Percentiles rank a stretch among this genome's conserved stretches.
phyloP scores from a whole-genome alignment of 169 alveolate species.

The Cryptosporidium sp. region DNA sequence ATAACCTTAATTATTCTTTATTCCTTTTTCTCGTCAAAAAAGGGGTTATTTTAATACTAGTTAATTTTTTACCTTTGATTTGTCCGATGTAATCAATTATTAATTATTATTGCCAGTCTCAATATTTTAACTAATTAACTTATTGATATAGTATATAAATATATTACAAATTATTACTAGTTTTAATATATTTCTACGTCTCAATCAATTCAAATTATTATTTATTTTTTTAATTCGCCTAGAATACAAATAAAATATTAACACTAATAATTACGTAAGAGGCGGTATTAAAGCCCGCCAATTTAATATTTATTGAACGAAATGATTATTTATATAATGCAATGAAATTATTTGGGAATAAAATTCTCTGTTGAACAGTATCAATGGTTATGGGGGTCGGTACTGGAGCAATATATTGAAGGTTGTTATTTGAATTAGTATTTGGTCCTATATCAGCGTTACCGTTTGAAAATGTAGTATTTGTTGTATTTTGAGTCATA shows the following conservation, averaged over 20 bases:
- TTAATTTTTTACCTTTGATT: too few relatives aligned
- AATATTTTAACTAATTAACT: neutral
- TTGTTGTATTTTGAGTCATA: neutral
- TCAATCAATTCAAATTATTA: neutral
- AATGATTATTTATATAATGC: slow-evolving; percentile 5
- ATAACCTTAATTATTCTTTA: neutral
- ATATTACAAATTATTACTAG: neutral
- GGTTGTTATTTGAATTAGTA: neutral
- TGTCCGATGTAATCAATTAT: too few relatives aligned
- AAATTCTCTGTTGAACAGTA: slow-evolving; percentile 10
- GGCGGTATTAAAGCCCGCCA: slow-evolving; percentile 19
- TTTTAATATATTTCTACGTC: slow-evolving; percentile 6
- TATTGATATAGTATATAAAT: neutral
- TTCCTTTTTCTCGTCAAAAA: neutral
- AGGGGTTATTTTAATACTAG: neutral
- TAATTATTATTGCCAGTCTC: neutral
- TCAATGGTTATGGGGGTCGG: slow-evolving; percentile 39
- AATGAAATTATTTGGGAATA: slow-evolving; percentile 35
- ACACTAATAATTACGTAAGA: neutral
- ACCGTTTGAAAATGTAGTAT: neutral
- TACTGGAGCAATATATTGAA: slow-evolving; percentile 30
- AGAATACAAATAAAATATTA: neutral
- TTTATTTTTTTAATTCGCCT: neutral
- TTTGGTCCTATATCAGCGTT: neutral
- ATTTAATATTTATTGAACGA: neutral